phyloP scores from a whole-genome alignment of 73 alveolate species.

The Urostyla sp. region DNA sequence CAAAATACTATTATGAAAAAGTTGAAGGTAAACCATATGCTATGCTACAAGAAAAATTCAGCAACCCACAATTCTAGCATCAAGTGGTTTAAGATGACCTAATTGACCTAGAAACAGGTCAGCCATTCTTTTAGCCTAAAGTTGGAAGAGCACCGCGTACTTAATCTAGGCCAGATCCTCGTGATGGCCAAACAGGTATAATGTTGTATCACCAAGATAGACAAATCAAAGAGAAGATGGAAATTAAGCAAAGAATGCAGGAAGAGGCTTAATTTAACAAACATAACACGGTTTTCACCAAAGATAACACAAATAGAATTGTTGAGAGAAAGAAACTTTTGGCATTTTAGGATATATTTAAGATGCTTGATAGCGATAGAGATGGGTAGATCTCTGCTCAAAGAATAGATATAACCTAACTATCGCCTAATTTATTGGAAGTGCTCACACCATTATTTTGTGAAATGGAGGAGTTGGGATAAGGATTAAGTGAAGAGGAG shows the following conservation, averaged over 20 bases:
- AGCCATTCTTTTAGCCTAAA: conserved; percentile 62
- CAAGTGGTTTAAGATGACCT: conserved; percentile 3
- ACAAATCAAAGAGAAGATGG: conserved; percentile 13
- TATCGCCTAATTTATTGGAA: conserved; percentile 56
- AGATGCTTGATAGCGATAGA: conserved; percentile 65
- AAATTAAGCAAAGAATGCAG: background rate
- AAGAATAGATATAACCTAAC: conserved; percentile 58
- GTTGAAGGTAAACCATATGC: conserved; percentile 14
- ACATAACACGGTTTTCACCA: conserved; percentile 36
- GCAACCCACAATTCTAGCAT: too few species aligned
- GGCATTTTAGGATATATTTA: conserved; percentile 48
- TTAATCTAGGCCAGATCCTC: conserved; percentile 26
- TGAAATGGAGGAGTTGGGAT: conserved; percentile 65
- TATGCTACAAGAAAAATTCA: too few species aligned
- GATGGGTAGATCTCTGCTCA: conserved; percentile 72
- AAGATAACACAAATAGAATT: conserved; percentile 46
- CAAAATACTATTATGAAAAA: conserved; percentile 29
- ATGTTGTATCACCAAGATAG: conserved; percentile 10
- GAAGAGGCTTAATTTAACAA: background rate
- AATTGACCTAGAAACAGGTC: conserved; percentile 66
- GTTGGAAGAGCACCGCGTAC: conserved; percentile 57
- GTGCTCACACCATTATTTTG: conserved; percentile 62
- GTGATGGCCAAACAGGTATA: background rate
- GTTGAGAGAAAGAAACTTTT: conserved; percentile 44
- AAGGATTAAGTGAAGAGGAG: conserved; percentile 42